phyloP scores from a whole-genome alignment of 352 stramenopile genomes.

The Pythium inflatum region DNA sequence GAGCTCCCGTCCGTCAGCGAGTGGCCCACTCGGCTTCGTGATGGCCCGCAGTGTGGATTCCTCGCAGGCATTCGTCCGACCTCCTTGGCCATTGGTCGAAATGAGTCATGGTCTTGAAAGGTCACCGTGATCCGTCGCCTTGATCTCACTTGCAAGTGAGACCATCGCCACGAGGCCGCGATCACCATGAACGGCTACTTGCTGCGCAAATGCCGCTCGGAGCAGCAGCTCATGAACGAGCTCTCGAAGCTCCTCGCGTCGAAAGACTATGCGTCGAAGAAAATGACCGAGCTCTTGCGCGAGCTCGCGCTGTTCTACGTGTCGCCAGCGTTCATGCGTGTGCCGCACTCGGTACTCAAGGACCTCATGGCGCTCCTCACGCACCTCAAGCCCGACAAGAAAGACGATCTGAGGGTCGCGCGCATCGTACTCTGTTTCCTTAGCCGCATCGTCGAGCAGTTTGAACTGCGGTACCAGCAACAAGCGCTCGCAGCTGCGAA shows the following conservation, averaged over 20 bases:
- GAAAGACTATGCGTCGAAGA: slow-evolving; percentile 72
- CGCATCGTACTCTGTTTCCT: slow-evolving; percentile 67
- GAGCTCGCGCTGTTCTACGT: slow-evolving; percentile 81
- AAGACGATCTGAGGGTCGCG: slow-evolving; percentile 74
- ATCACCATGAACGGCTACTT: slow-evolving; percentile 69
- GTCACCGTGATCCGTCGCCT: not conserved
- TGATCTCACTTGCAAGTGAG: not conserved
- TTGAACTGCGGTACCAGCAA: slow-evolving; percentile 48
- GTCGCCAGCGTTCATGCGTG: slow-evolving; percentile 44
- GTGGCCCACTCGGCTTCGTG: not conserved
- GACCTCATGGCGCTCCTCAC: slow-evolving; percentile 67
- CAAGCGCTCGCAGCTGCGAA: slow-evolving; percentile 5
- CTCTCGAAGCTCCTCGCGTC: slow-evolving; percentile 59
- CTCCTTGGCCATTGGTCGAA: slow-evolving; percentile 11
- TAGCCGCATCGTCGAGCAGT: slow-evolving; percentile 64
- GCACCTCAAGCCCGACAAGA: slow-evolving; percentile 75
- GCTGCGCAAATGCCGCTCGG: slow-evolving; percentile 69
- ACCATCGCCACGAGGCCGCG: not conserved
- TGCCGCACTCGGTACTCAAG: slow-evolving; percentile 69
- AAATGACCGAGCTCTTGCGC: slow-evolving; percentile 68
- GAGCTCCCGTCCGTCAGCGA: not conserved
- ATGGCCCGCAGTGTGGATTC: not conserved
- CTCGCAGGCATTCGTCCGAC: not conserved
- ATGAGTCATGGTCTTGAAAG: slow-evolving; percentile 14
- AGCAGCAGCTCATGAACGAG: slow-evolving; percentile 87